Evolutionary conservation across 495 filamentous ascomycete species (phyloP).

Genomic region (Friedmanniomyces endolithicus): DNA sequence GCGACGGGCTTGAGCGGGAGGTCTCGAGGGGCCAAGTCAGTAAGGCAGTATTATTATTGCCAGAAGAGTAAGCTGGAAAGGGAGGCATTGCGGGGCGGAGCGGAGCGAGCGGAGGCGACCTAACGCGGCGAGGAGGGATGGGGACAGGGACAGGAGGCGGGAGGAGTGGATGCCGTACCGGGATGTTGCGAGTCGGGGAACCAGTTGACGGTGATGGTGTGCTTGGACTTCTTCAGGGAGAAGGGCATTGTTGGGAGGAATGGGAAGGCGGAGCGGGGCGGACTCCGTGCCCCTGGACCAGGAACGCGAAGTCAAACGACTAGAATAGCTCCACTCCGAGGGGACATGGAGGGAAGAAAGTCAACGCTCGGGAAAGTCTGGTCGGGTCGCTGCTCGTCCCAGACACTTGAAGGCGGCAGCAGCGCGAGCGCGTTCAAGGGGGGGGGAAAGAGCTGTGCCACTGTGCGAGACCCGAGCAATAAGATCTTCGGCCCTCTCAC

Average conservation of each 20-base stretch:
- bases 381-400: too few relatives aligned
- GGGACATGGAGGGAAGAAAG: too few relatives aligned
- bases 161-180: too few relatives aligned
- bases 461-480: too few relatives aligned
- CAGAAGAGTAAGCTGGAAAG: background rate
- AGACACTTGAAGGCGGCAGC: too few relatives aligned
- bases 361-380: too few relatives aligned
- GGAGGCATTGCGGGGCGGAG: slow-evolving; percentile 1
- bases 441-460: too few relatives aligned
- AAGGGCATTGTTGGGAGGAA: slow-evolving; percentile 1
- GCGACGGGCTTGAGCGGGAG: slow-evolving; percentile 1
- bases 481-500: background rate
- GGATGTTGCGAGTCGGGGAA: slow-evolving; percentile 12
- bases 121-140: background rate
- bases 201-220: slow-evolving; percentile 3
- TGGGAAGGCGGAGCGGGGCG: too few relatives aligned
- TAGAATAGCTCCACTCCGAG: too few relatives aligned
- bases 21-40: background rate
- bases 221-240: slow-evolving; percentile 11
- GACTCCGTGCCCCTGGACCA: too few relatives aligned
- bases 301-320: too few relatives aligned
- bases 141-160: background rate
- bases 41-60: background rate
- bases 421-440: too few relatives aligned
- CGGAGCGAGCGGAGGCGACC: slow-evolving; percentile 2